Evolutionary conservation across 345 rosid species (phyloP), one percentile per base, ranked within the genome.

Genomic region (Moricandia arvensis): DNA sequence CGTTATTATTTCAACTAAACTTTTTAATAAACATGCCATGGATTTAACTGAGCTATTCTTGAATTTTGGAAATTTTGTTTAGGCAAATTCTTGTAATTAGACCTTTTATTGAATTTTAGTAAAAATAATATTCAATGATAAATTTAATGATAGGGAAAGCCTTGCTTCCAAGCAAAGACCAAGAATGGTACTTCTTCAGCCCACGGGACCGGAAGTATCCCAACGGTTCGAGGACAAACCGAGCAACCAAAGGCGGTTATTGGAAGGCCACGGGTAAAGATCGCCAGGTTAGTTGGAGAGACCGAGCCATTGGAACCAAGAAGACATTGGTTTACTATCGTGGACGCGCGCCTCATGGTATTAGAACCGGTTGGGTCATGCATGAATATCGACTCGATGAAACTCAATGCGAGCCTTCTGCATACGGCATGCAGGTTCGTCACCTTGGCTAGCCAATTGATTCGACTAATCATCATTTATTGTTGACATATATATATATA

Each of bases 241-340:
- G 82, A 1, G 82, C 82, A 55, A 79, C 82, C 68, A 74, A 75
- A 75, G 82, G 79, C 27, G 82, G 82, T 0, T 80, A 80, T 4
- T 80, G 82, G 82, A 80, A 80, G 27, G 82, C 82, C 7, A 80
- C 82, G 6, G 82, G 82, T n/a, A 80, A 80, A 75, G 82, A 80
- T 54, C 75, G 82, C 0, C 71, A 76, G 5, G 82, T 80, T 29
- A 74, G 73, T 18, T 80, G 79, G 79, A 69, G 64, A 75, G 73
- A 80, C 38, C 73, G 76, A 71, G 75, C 76, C 31, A 75, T 80
- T 47, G 82, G 82, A 64, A 80, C 79, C 31, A 80, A 80, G 24
- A 80, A 80, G 60, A 80, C 82, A 47, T 51, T 80, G 72, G 82
- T 80, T 59, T 80, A 80, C 58, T 80, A 80, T 64, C 79, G 76